Percentiles rank a stretch among this genome's conserved stretches.
Evolutionary conservation across 1,284 basidiomycete genomes (phyloP).

Genomic region (Microbotryum scabiosae): DNA sequence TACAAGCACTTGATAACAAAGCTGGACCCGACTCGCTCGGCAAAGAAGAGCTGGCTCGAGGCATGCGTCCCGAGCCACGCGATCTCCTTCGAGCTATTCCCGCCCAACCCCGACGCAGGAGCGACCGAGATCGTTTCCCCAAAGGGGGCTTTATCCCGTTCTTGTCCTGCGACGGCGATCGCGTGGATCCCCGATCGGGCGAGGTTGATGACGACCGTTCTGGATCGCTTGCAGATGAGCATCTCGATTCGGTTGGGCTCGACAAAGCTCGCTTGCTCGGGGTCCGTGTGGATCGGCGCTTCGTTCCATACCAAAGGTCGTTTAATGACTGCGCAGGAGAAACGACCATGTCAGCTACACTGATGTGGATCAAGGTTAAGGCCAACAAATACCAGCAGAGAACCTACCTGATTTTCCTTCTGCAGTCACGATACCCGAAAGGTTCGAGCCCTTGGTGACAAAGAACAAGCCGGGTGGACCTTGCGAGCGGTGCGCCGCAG

Average conservation of each 20-base stretch:
- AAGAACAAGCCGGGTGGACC: conserved; percentile 78
- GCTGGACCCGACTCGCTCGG: conserved; percentile 15
- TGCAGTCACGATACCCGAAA: conserved; percentile 71
- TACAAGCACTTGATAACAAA: conserved; percentile 7
- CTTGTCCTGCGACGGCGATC: conserved; percentile 13
- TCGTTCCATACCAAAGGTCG: conserved; percentile 25
- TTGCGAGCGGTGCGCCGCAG: conserved; percentile 57
- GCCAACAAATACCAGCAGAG: too few species aligned
- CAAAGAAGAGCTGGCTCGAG: conserved; percentile 21
- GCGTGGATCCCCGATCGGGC: conserved; percentile 7
- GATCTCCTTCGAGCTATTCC: background rate
- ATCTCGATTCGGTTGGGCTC: conserved; percentile 12
- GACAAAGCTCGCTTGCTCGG: background rate
- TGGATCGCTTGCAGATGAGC: conserved; percentile 13
- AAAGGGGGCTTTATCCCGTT: background rate
- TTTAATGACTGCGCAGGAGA: conserved; percentile 28
- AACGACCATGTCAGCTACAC: background rate
- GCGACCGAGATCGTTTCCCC: background rate
- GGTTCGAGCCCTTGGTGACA: conserved; percentile 71
- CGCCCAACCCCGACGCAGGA: background rate
- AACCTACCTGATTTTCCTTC: conserved; percentile 55
- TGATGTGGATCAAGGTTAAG: background rate
- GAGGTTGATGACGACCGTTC: conserved; percentile 14
- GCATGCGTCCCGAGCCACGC: conserved; percentile 24
- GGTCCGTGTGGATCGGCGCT: background rate